These are phyloP conservation scores for Ceriops zippeliana DNA, from an alignment of 345 rosid species.

Conservation along the genomic window DNA sequence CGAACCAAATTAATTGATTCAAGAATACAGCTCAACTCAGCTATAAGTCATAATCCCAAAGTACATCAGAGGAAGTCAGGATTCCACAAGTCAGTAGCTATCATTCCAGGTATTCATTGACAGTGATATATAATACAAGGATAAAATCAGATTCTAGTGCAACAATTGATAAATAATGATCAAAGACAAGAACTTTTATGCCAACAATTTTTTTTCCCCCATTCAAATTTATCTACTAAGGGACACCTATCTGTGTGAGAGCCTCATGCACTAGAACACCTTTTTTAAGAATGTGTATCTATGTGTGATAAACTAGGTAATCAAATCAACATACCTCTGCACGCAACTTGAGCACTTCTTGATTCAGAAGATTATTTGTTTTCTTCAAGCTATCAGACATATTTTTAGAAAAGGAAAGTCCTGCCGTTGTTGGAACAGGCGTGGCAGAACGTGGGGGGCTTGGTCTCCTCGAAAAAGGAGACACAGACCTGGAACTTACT, in stretches of 20 bases:
- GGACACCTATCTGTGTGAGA: background rate
- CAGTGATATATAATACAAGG: too few relatives aligned
- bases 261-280: too few relatives aligned
- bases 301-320: background rate
- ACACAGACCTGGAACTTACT: slow-evolving; percentile 86
- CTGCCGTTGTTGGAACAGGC: slow-evolving; percentile 78
- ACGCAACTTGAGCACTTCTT: slow-evolving; percentile 80
- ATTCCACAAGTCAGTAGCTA: too few relatives aligned
- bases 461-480: slow-evolving; percentile 95
- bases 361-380: slow-evolving; percentile 86
- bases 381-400: slow-evolving; percentile 86
- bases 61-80: too few relatives aligned
- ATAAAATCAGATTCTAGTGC: too few relatives aligned
- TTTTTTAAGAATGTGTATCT: too few relatives aligned
- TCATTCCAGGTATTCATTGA: too few relatives aligned
- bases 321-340: slow-evolving; percentile 53
- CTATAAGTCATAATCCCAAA: too few relatives aligned
- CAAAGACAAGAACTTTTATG: background rate
- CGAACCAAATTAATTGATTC: background rate
- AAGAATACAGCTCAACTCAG: background rate
- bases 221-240: too few relatives aligned
- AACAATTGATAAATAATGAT: too few relatives aligned
- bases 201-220: background rate
- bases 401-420: slow-evolving; percentile 76
- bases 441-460: slow-evolving; percentile 97